Evolutionary conservation across 257 asterid species (phyloP).

Genomic region (Datura wrightii): DNA sequence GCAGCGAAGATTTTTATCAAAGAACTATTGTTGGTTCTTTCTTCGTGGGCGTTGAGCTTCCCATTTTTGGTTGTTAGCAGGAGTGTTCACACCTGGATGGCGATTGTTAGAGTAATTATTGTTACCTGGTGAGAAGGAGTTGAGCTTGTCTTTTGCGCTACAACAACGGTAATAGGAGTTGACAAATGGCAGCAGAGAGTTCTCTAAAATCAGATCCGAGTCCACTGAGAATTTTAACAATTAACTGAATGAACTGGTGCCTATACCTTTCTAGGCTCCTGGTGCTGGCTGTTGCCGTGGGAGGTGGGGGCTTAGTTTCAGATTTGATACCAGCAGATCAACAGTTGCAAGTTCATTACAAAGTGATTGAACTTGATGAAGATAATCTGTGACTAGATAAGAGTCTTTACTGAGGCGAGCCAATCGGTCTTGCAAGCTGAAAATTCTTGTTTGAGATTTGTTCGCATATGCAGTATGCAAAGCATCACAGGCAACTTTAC

Average conservation of each 20-base stretch:
- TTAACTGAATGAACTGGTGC: not conserved
- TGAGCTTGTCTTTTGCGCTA: not conserved
- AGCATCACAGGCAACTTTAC: not conserved
- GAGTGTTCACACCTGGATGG: not conserved
- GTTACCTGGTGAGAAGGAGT: not conserved
- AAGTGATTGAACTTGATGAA: no score
- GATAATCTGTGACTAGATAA: no score
- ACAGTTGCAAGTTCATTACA: not conserved
- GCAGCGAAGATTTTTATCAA: no score
- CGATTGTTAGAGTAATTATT: not conserved
- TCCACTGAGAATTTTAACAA: not conserved
- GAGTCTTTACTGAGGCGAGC: no score
- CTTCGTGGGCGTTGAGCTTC: not conserved
- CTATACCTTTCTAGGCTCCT: no score
- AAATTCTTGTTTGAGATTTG: no score
- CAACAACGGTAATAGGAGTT: not conserved
- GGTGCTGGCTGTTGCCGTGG: no score
- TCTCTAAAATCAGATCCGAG: not conserved
- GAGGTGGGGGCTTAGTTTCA: no score
- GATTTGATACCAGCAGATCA: not conserved
- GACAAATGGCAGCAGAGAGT: not conserved
- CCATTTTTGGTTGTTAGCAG: not conserved
- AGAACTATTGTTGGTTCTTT: not conserved
- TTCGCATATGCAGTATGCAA: no score
- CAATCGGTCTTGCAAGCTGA: no score